Evolutionary conservation across 2,329 filamentous ascomycete species (phyloP), one percentile per base, ranked within the genome.

Genomic region (Hypoxylon sp.): DNA sequence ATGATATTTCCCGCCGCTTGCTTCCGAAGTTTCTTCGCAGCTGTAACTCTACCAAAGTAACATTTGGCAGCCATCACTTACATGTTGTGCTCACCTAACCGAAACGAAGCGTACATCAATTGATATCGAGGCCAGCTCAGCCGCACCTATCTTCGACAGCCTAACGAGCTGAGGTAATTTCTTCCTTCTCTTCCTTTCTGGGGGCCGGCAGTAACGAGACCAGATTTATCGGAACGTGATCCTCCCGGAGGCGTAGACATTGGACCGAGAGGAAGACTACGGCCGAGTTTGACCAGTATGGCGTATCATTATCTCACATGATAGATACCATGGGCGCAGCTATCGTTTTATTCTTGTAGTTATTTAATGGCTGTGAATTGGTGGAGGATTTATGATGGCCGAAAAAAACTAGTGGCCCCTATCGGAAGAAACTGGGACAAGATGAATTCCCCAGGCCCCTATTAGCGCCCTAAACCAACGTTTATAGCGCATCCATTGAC

Each of bases 161-260:
- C n/a, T 44, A n/a, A 11, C 39, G 3, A 11, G 39, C 17, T 44
- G 39, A 44, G 31, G 51, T 19, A 31, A 31, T 24, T 55, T 31
- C 35, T 33, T 52, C 31, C 29, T 51, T 57, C 29, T 31, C 33
- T 17, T 3, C 31, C 8, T n/a, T 14, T 1, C 3, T 59, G 31
- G 39, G 4, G 22, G 48, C 13, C 35, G 10, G 46, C 46, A 24
- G 22, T 26, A 17, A 57, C 24, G 17, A n/a, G 24, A 11, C 17
- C 39, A 29, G 14, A 42, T 9, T 26, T 54, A 29, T 13, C 55
- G 66, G 60, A 35, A 53, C 24, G 14, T n/a, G n/a, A 54, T 59
- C 66, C 66, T 62, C 33, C 57, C 57, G 53, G 37, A 26, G 66
- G 57, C 57, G 57, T 31, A 68, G 61, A 11, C 44, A 14, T 24